Percentiles rank a stretch among this genome's conserved stretches.
phyloP scores from a whole-genome alignment of 2,329 filamentous ascomycete genomes.

The Berkeleyomyces basicola region DNA sequence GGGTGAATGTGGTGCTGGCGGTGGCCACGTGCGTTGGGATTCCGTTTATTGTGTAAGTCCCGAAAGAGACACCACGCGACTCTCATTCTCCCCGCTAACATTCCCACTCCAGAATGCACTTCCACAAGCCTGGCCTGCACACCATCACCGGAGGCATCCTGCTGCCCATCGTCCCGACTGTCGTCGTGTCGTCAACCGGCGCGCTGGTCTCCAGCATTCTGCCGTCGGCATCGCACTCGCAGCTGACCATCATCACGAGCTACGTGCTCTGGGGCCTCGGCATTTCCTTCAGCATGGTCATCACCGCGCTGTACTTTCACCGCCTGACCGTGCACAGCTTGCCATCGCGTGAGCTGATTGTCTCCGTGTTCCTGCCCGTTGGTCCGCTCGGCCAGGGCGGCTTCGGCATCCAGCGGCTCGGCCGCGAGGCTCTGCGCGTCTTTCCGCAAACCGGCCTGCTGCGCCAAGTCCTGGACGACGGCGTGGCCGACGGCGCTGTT shows the following conservation, averaged over 20 bases:
- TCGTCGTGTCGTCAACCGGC: slow-evolving; percentile 49
- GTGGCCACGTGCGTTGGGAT: slow-evolving; percentile 36
- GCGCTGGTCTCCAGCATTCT: slow-evolving; percentile 47
- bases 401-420: slow-evolving; percentile 37
- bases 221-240: slow-evolving; percentile 34
- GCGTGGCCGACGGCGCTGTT: slow-evolving; percentile 37
- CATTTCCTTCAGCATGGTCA: slow-evolving; percentile 38
- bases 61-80: not conserved
- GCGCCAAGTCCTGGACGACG: slow-evolving; percentile 20
- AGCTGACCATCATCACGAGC: slow-evolving; percentile 45
- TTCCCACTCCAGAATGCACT: slow-evolving; percentile 20
- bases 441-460: slow-evolving; percentile 28
- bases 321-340: slow-evolving; percentile 50
- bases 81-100: not conserved
- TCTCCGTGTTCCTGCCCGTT: slow-evolving; percentile 50
- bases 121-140: slow-evolving; percentile 30
- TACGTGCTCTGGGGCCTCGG: slow-evolving; percentile 56
- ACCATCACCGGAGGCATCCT: slow-evolving; percentile 49
- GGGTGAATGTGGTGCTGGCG: slow-evolving; percentile 36
- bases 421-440: slow-evolving; percentile 28
- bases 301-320: slow-evolving; percentile 53
- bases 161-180: slow-evolving; percentile 48
- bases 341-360: slow-evolving; percentile 48
- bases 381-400: slow-evolving; percentile 51
- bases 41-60: slow-evolving; percentile 39